phyloP scores from a whole-genome alignment of 768 basidiomycete genomes.

The Suillus plorans region DNA sequence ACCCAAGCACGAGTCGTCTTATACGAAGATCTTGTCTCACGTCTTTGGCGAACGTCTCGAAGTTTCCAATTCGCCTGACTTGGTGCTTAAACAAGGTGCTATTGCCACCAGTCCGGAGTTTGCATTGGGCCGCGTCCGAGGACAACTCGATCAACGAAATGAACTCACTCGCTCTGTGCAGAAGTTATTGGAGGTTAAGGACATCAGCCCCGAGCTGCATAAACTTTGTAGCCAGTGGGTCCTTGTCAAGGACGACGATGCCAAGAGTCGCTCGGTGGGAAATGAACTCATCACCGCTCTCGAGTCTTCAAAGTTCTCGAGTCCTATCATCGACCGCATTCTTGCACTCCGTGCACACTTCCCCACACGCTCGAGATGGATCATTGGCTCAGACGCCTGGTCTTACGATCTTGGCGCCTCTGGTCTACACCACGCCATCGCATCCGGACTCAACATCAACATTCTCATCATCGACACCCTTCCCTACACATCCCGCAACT shows the following conservation, averaged over 20 bases:
- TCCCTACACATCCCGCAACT: conserved; percentile 80
- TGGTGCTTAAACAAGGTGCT: conserved; percentile 67
- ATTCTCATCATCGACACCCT: conserved; percentile 92
- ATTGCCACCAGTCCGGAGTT: conserved; percentile 91
- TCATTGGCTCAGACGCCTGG: conserved; percentile 98
- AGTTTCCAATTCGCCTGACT: conserved; percentile 79
- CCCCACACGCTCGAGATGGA: conserved; percentile 81
- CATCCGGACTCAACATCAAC: conserved; percentile 90
- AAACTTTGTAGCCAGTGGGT: conserved; percentile 79
- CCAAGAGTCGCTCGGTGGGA: conserved; percentile 59
- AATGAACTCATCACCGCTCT: conserved; percentile 55
- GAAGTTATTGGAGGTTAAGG: conserved; percentile 55
- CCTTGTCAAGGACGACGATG: conserved; percentile 66
- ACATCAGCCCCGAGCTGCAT: conserved; percentile 58
- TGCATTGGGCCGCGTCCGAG: conserved; percentile 88
- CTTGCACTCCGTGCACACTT: conserved; percentile 63
- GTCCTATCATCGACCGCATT: conserved; percentile 52
- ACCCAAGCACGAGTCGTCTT: conserved; percentile 90
- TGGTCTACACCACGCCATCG: conserved; percentile 91
- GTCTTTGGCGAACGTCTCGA: conserved; percentile 80
- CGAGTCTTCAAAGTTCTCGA: conserved; percentile 37
- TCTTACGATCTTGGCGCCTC: conserved; percentile 95
- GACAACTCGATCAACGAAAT: conserved; percentile 72
- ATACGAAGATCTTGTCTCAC: conserved; percentile 84
- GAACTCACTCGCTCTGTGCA: conserved; percentile 66